These are phyloP conservation scores for Alternaria novae-zelandiae DNA, from an alignment of 2,329 filamentous ascomycete species.

Conservation along the genomic window DNA sequence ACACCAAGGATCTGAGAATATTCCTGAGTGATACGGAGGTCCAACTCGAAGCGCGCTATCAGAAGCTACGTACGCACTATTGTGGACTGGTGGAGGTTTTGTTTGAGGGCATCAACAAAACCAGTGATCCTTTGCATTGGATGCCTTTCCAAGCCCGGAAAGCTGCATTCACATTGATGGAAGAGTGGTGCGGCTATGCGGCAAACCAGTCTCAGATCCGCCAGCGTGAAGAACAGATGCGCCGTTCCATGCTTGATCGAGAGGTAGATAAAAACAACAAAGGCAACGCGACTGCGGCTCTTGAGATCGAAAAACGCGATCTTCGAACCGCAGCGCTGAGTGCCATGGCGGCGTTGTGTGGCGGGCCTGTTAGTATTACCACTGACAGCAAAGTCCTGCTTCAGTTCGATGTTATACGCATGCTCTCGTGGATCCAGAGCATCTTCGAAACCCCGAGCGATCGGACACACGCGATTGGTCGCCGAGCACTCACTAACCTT, in stretches of 20 bases:
- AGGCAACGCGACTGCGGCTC: slow-evolving; percentile 81
- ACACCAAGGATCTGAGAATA: slow-evolving; percentile 89
- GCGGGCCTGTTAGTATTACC: slow-evolving; percentile 79
- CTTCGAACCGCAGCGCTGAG: slow-evolving; percentile 88
- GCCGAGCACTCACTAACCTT: slow-evolving; percentile 85
- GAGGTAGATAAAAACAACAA: slow-evolving; percentile 75
- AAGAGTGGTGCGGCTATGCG: slow-evolving; percentile 98
- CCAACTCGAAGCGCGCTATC: slow-evolving; percentile 92
- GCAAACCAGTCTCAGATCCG: slow-evolving; percentile 85
- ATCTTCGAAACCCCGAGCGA: slow-evolving; percentile 94
- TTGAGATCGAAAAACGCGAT: slow-evolving; percentile 97
- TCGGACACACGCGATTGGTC: slow-evolving; percentile 87
- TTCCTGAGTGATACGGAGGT: slow-evolving; percentile 96
- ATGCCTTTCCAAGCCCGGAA: slow-evolving; percentile 97
- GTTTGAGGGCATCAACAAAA: slow-evolving; percentile 88
- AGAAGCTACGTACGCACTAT: slow-evolving; percentile 89
- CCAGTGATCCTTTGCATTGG: slow-evolving; percentile 86
- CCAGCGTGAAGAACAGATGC: slow-evolving; percentile 84
- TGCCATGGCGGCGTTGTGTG: slow-evolving; percentile 93
- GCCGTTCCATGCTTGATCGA: slow-evolving; percentile 81
- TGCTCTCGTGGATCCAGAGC: slow-evolving; percentile 93
- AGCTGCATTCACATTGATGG: slow-evolving; percentile 95
- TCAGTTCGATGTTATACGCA: slow-evolving; percentile 88
- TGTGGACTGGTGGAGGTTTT: slow-evolving; percentile 92
- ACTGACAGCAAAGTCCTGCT: slow-evolving; percentile 87